phyloP scores from a whole-genome alignment of 352 stramenopile species.

The Phytophthora chlamydospora region DNA sequence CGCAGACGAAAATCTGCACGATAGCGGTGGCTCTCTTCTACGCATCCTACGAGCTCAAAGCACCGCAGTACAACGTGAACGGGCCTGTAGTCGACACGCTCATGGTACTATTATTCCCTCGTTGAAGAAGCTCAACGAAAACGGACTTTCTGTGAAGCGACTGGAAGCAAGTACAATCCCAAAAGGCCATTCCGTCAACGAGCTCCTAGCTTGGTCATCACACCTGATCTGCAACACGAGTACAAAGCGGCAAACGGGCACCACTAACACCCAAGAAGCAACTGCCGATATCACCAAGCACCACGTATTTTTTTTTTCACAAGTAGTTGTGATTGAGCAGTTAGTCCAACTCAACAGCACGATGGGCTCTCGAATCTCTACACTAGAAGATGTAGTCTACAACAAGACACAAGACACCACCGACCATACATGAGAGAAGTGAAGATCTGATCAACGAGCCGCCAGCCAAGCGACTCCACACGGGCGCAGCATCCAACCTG shows the following conservation, averaged over 20 bases:
- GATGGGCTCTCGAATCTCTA: background rate
- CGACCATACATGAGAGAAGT: background rate
- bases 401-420: slow-evolving; percentile 4
- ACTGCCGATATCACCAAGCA: slow-evolving; percentile 4
- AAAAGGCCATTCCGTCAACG: slow-evolving; percentile 3
- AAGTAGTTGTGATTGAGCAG: slow-evolving; percentile 13
- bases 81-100: slow-evolving; percentile 14
- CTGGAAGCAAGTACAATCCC: background rate
- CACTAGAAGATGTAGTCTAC: background rate
- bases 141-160: background rate
- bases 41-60: background rate
- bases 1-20: background rate
- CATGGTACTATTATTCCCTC: slow-evolving; percentile 14
- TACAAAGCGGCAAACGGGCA: background rate
- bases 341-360: slow-evolving; percentile 8
- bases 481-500: background rate
- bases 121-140: background rate
- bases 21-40: slow-evolving; percentile 3
- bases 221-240: background rate
- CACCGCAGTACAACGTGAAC: slow-evolving; percentile 13
- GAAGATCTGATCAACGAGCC: background rate
- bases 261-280: background rate
- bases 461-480: slow-evolving; percentile 3
- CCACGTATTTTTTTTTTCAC: background rate
- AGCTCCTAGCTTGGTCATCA: slow-evolving; percentile 15